Percentiles rank a stretch among this genome's conserved stretches.
Evolutionary conservation across 1,139 yeast genomes (phyloP).

Genomic region (Candida sp.): DNA sequence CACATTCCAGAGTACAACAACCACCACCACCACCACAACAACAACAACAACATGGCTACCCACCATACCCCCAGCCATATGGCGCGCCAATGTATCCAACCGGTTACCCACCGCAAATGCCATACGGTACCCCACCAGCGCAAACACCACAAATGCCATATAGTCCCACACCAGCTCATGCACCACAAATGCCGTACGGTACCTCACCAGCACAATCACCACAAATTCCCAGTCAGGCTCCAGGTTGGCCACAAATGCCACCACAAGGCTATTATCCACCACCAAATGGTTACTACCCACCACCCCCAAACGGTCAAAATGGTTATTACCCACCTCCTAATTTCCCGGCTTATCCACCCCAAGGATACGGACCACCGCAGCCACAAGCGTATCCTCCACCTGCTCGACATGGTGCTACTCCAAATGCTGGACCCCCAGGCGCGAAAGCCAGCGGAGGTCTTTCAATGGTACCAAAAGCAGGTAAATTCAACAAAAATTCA

Average conservation of each 20-base stretch:
- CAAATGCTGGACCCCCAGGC: not conserved
- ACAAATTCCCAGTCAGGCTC: constrained; percentile 5
- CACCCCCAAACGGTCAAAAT: constrained; percentile 3
- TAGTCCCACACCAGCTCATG: not conserved
- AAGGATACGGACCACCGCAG: constrained; percentile 10
- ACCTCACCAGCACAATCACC: constrained; percentile 2
- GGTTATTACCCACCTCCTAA: not conserved
- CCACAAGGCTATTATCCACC: constrained; percentile 9
- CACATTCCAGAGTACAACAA: not conserved
- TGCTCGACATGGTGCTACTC: constrained; percentile 3
- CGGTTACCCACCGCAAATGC: constrained; percentile 5
- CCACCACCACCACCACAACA: constrained; percentile 3
- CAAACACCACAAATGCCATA: not conserved
- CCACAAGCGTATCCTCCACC: constrained; percentile 8
- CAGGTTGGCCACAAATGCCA: constrained; percentile 5
- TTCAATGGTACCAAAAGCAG: constrained; percentile 37
- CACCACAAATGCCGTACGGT: too few species aligned
- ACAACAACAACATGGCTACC: constrained; percentile 3
- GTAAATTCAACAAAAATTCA: constrained; percentile 31
- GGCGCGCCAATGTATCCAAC: constrained; percentile 2
- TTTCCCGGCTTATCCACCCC: constrained; percentile 9
- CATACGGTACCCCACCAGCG: constrained; percentile 3
- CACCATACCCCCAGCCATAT: constrained; percentile 1
- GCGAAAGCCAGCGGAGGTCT: not conserved
- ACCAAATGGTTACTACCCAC: constrained; percentile 10